Percentiles rank a stretch among this genome's conserved stretches.
phyloP scores from a whole-genome alignment of 192 early-diverging fungal species.

The Dispira parvispora region DNA sequence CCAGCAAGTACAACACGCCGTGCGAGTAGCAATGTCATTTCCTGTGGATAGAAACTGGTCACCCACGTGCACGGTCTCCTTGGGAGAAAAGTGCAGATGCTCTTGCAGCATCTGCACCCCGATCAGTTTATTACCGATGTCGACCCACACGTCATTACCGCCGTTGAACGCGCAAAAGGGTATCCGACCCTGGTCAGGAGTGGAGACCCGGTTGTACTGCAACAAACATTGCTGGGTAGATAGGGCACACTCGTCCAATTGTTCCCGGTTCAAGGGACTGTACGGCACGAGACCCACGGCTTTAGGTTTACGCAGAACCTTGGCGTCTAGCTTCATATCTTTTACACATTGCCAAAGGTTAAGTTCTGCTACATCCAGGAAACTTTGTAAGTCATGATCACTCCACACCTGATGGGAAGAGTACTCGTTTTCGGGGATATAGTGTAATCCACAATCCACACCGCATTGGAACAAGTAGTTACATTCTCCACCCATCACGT shows the following conservation, averaged over 20 bases:
- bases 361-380: slow-evolving; percentile 62
- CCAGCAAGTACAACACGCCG: slow-evolving; percentile 76
- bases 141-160: slow-evolving; percentile 80
- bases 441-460: slow-evolving; percentile 38
- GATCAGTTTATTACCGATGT: slow-evolving; percentile 89
- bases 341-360: slow-evolving; percentile 39
- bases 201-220: slow-evolving; percentile 34
- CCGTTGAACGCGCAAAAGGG: slow-evolving; percentile 93
- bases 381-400: slow-evolving; percentile 29
- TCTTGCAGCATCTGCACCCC: slow-evolving; percentile 68
- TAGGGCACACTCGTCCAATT: slow-evolving; percentile 76
- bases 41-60: slow-evolving; percentile 88
- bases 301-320: slow-evolving; percentile 55
- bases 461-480: slow-evolving; percentile 75
- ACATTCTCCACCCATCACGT: slow-evolving; percentile 77
- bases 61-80: slow-evolving; percentile 66
- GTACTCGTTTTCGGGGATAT: slow-evolving; percentile 36
- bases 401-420: slow-evolving; percentile 30
- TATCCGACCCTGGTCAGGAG: slow-evolving; percentile 33
- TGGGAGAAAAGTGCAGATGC: slow-evolving; percentile 35
- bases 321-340: slow-evolving; percentile 48
- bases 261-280: slow-evolving; percentile 48
- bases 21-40: slow-evolving; percentile 74
- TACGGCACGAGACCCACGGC: slow-evolving; percentile 58
- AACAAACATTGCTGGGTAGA: slow-evolving; percentile 47